Percentiles rank a stretch among this genome's conserved stretches.
Evolutionary conservation across 2,329 filamentous ascomycete species (phyloP).

Genomic region (Coccinonectria pachysandricola): DNA sequence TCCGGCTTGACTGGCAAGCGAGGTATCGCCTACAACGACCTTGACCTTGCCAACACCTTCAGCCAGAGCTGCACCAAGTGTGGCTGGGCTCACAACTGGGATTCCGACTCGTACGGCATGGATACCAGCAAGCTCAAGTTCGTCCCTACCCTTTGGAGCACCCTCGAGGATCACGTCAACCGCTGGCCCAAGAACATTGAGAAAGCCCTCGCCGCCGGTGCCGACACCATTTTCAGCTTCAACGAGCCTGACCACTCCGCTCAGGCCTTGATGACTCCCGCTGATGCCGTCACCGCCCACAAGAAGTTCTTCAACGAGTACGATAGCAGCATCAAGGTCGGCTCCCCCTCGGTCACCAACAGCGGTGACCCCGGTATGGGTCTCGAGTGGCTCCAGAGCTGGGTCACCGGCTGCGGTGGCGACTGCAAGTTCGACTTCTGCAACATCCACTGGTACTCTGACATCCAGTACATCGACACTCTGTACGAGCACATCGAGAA

Average conservation of each 20-base stretch:
- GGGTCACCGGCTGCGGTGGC: constrained; percentile 38
- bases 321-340: constrained; percentile 41
- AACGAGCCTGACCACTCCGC: constrained; percentile 57
- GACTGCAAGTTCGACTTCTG: constrained; percentile 49
- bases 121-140: constrained; percentile 37
- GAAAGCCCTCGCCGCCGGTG: constrained; percentile 41
- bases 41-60: constrained; percentile 42
- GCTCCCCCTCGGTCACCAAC: constrained; percentile 54
- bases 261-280: constrained; percentile 50
- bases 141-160: constrained; percentile 59
- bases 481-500: constrained; percentile 45
- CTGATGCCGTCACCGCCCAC: constrained; percentile 41
- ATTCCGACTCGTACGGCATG: constrained; percentile 31
- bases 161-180: constrained; percentile 29
- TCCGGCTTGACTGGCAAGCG: constrained; percentile 38
- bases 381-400: constrained; percentile 44
- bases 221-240: constrained; percentile 52
- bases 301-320: constrained; percentile 46
- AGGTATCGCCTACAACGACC: constrained; percentile 58
- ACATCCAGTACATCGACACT: constrained; percentile 32
- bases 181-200: constrained; percentile 42
- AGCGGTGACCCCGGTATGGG: constrained; percentile 39
- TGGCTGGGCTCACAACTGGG: constrained; percentile 64
- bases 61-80: constrained; percentile 29
- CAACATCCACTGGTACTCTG: constrained; percentile 54